A percentile compares a stretch with the other conserved stretches of the same genome.
Evolutionary conservation across 306 rosid genomes (phyloP).

Genomic region (Quercus suber): DNA sequence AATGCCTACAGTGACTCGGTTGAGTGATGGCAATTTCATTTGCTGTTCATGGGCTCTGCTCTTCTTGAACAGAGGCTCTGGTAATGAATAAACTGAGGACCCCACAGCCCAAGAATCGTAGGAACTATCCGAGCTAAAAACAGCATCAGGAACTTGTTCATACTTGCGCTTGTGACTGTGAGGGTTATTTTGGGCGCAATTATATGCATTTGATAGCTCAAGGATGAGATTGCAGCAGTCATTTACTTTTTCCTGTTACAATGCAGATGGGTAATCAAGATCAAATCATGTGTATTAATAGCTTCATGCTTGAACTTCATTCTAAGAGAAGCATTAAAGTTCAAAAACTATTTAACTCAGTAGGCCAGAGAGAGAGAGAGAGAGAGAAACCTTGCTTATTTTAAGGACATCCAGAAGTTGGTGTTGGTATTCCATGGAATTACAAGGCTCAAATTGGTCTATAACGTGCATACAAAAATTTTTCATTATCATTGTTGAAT

Average conservation of each 20-base stretch:
- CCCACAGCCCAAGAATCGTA: conserved; percentile 78
- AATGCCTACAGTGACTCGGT: conserved; percentile 52
- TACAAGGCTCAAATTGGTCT: conserved; percentile 63
- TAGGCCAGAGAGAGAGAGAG: neutral
- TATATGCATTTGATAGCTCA: conserved; percentile 29
- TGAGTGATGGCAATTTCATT: conserved; percentile 45
- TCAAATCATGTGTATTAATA: conserved; percentile 16
- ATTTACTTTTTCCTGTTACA: conserved; percentile 71
- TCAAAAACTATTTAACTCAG: no score
- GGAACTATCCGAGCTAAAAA: conserved; percentile 65
- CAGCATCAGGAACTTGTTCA: conserved; percentile 52
- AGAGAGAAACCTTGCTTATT: conserved; percentile 54
- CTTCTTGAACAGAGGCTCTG: conserved; percentile 65
- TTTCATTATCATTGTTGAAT: no score
- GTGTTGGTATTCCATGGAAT: conserved; percentile 49
- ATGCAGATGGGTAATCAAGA: neutral
- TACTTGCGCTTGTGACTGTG: conserved; percentile 47
- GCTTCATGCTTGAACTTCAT: neutral
- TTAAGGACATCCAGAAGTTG: conserved; percentile 74
- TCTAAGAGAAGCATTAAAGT: neutral
- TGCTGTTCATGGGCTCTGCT: conserved; percentile 55
- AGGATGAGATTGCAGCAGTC: conserved; percentile 57
- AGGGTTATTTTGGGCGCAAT: conserved; percentile 10
- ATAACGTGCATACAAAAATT: conserved; percentile 46
- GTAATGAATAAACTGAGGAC: conserved; percentile 45